A percentile compares a stretch with the other conserved stretches of the same genome.
phyloP scores from a whole-genome alignment of 169 alveolate genomes.

The Plasmodium knowlesi region DNA sequence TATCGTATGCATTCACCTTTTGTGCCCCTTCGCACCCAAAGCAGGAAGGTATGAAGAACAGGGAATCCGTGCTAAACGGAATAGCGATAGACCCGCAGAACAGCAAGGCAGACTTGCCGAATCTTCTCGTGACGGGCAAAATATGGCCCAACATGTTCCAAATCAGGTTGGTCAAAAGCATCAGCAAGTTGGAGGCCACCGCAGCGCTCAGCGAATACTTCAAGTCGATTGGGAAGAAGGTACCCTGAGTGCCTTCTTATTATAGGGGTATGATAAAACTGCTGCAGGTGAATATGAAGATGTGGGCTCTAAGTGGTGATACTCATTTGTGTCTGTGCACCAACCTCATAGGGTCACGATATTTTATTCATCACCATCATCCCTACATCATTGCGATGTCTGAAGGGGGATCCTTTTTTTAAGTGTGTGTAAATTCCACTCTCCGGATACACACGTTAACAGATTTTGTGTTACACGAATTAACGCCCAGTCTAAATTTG shows the following conservation, averaged over 20 bases:
- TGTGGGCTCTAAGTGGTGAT: background rate
- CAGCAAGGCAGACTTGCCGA: background rate
- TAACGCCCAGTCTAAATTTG: background rate
- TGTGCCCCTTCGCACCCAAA: background rate
- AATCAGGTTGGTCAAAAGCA: conserved; percentile 27
- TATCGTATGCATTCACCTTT: background rate
- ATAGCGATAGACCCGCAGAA: conserved; percentile 29
- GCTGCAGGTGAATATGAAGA: background rate
- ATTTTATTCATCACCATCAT: background rate
- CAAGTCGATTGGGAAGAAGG: conserved; percentile 8
- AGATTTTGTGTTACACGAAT: background rate
- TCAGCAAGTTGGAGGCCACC: background rate
- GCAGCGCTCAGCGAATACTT: background rate
- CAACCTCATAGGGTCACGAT: background rate
- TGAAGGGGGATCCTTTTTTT: background rate
- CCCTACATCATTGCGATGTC: background rate
- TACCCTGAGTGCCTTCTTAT: background rate
- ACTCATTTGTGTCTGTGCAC: background rate
- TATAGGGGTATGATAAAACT: background rate
- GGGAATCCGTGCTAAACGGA: conserved; percentile 50
- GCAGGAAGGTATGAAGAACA: background rate
- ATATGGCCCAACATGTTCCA: conserved; percentile 68
- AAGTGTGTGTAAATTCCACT: background rate
- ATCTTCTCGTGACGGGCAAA: conserved; percentile 54
- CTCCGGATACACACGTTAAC: background rate